A percentile compares a stretch with the other conserved stretches of the same genome.
These are phyloP conservation scores for Cladosporium sp. DNA, from an alignment of 2,329 filamentous ascomycete species.

Conservation along the genomic window DNA sequence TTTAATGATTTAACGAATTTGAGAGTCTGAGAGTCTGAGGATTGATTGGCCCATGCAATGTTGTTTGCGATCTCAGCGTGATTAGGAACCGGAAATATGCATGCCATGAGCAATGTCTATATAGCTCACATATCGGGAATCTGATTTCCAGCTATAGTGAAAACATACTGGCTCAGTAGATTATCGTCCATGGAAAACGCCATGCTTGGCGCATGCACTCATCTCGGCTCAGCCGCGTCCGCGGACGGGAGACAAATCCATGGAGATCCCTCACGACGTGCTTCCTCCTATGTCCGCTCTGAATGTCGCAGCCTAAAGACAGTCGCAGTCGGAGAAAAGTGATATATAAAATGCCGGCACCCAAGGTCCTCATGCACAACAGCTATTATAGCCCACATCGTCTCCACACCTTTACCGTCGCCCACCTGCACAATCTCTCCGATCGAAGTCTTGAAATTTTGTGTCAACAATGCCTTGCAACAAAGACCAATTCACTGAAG, in stretches of 20 bases:
- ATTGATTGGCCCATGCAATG: neutral
- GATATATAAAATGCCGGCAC: neutral
- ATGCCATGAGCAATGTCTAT: neutral
- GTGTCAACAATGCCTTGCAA: neutral
- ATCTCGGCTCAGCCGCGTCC: neutral
- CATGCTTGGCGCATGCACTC: neutral
- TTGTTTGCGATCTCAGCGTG: neutral
- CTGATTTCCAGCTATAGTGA: too few relatives aligned
- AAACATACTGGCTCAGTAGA: neutral
- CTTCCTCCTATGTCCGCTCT: neutral
- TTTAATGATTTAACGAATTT: neutral
- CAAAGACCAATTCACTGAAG: neutral
- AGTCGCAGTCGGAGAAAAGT: too few relatives aligned
- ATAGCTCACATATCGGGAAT: neutral
- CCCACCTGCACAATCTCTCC: neutral
- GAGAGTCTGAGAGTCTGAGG: too few relatives aligned
- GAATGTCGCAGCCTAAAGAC: neutral
- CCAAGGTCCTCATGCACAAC: neutral
- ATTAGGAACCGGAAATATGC: neutral
- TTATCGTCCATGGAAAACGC: neutral
- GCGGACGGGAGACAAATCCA: neutral
- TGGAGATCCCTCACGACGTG: neutral
- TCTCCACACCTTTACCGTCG: too few relatives aligned
- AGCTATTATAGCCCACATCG: too few relatives aligned
- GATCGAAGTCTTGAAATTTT: neutral